Evolutionary conservation across 2,329 filamentous ascomycete genomes (phyloP).

Genomic region (Verticillium alfalfae): DNA sequence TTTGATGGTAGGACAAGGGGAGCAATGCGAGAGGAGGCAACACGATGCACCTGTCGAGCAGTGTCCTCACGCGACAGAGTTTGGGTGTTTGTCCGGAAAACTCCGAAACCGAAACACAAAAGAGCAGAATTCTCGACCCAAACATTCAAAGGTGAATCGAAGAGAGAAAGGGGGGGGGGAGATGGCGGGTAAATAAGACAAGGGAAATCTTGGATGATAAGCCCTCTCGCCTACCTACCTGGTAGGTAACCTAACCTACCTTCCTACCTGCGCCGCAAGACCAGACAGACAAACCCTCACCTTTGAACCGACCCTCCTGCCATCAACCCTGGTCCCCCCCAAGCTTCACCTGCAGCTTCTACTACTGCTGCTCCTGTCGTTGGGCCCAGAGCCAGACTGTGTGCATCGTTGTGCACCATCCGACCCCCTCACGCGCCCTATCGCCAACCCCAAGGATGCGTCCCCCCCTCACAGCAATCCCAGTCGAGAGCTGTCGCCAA

Average conservation of each 20-base stretch:
- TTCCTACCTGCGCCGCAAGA: too few relatives aligned
- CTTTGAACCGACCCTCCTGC: background rate
- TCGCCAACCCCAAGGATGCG: background rate
- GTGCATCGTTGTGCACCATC: background rate
- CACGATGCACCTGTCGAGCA: background rate
- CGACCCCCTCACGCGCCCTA: background rate
- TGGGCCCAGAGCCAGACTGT: background rate
- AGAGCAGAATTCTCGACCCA: too few relatives aligned
- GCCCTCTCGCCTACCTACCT: background rate
- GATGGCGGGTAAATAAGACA: background rate
- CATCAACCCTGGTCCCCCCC: too few relatives aligned
- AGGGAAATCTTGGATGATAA: background rate
- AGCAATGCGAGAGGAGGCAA: background rate
- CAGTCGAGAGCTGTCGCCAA: background rate
- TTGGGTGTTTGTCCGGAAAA: too few relatives aligned
- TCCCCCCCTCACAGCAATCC: background rate
- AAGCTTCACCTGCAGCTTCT: too few relatives aligned
- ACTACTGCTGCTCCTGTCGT: background rate
- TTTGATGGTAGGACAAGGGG: background rate
- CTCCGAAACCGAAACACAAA: too few relatives aligned
- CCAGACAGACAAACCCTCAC: too few relatives aligned
- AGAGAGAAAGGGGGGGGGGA: background rate
- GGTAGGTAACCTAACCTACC: too few relatives aligned
- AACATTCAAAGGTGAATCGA: background rate
- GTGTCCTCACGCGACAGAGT: background rate